Base-by-base conservation (phyloP, 768 basidiomycete genomes). In the Leucocoprinus birnbaumii region DNA sequence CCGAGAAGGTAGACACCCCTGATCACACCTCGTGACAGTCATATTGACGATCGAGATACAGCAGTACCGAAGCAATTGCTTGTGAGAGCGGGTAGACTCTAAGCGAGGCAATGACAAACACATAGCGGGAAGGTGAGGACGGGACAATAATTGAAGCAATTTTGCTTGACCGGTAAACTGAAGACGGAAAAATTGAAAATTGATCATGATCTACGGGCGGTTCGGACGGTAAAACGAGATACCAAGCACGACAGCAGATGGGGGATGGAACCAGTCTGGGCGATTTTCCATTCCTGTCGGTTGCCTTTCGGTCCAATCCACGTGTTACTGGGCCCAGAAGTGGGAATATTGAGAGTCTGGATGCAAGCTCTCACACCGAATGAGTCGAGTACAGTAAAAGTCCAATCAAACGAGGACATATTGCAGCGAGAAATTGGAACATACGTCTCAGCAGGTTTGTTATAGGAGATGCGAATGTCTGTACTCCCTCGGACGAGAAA, bases 11-110 rank as follows among this genome's bases (percentile, higher is more conserved):
- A 58, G 59, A 49, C 58, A 64, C 66, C 68, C 70, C 69, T 72
- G 67, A 68, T 68, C 63, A 64, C 43, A 58, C 62, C 70, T 65
- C 65, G 67, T 70, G 70, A 67, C 68, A 57, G 61, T 52, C 58
- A 59, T 66, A 60, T 62, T 60, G 59, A n/a, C 6, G 38, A 38
- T 59, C 56, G 61, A 61, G 59, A 59, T 57, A 56, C 55, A 57
- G 59, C 54, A 62, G 58, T 35, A 58, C 16, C 38, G 38, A 38
- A 38, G 38, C n/a, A 3, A 38, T 62, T 51, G 50, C 41, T 49
- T 57, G 62, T 63, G 64, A 59, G 62, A 62, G 62, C 56, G 55
- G 56, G 51, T 43, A 56, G 42, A 55, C 47, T 59, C 57, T 57
- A 56, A 58, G 59, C 58, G 59, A 57, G 40, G 48, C 50, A 51